Base-by-base conservation (phyloP, 441 rosid genomes). In the Erodium texanum region DNA sequence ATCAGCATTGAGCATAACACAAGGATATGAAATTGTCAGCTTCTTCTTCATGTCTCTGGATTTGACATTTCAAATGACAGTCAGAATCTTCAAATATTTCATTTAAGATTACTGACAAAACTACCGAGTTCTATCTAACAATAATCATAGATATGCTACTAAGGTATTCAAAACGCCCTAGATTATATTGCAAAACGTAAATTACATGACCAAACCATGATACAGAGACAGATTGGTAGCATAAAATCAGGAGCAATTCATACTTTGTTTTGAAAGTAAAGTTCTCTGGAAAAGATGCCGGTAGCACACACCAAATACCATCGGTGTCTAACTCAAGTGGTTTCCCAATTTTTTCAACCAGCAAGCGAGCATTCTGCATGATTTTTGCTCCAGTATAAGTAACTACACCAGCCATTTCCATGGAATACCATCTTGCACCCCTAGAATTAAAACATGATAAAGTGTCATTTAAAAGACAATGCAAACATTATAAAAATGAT, bases 371-470 rank as follows among this genome's bases (percentile, higher is more conserved):
- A 79, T 86, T 90, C 79, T 95, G 99, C 75, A 95, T 95, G 67
- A 95, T 95, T 85, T 95, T 95, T 76, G 98, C 99, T 74, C 99
- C 99, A 67, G 98, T 95, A 78, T 95, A 92, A 19, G 99, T 95
- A 76, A 95, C 99, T 66, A 92, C 99, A 72, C 99, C 98, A 75
- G 99, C 99, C 99, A 95, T 95, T 87, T 95, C 99, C 99, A 92
- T 95, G 24, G 99, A 95, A 81, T 92, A 95, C 99, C 99, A 92
- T 82, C 99, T 90, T 77, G 99, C 99, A 76, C 99, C 99, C 85
- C 99, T 94, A 77, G 68, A 75, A 69, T 66, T 76, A 45, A 76
- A 75, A 70, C 72, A 72, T 64, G 65, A 62, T 70, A 67, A 67
- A 67, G 62, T 71, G 70, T 71, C 69, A 75, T 67, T 72, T 75